Base-by-base conservation (phyloP, 129 eudicot genomes). In the Flaveria bidentis region DNA sequence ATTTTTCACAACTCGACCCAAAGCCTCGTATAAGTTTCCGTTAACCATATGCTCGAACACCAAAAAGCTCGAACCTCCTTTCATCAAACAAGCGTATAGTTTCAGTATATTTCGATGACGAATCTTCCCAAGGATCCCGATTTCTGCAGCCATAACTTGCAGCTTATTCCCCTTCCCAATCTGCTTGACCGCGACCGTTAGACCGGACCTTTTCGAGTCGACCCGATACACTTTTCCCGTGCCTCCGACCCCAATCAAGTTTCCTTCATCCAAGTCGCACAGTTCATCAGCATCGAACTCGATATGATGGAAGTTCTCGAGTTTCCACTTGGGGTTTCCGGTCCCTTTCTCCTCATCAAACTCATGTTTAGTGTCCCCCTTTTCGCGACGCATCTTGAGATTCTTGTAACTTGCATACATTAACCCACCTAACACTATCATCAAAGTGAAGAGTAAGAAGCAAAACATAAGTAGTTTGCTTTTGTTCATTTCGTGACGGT, bases 11-110 rank as follows among this genome's bases (percentile, higher is more conserved):
- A 87, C 81, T 36, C 88, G 69, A 23, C 81, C 86, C 41, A 94
- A 83, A 0, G 94, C 97, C 77, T 89, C 80, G 65, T 86, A 87
- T 3, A 94, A 72, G 78, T 89, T 91, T 25, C 99, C 99, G 17
- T 91, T 94, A 46, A 63, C 80, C 99, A 91, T 91, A 79, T 89
- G 89, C 82, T 94, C 99, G n/a, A 94, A 87, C 8, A 94, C 97
- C 83, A 94, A 80, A 73, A 79, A 87, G 69, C 78, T 89, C 10
- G 87, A 85, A 46, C 88, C 87, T 41, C 86, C 97, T 80, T 83
- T 94, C 73, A 71, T 61, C 45, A 94, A 52, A 83, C 86, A 86
- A 2, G 97, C 94, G 15, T 94, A 94, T 1, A 94, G 86, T 85
- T 94, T 94, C 11, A 94, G 16, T 64, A 94, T 84, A 72, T 91